These are phyloP conservation scores for Penicillium verhagenii DNA, from an alignment of 495 filamentous ascomycete genomes.

Conservation along the genomic window DNA sequence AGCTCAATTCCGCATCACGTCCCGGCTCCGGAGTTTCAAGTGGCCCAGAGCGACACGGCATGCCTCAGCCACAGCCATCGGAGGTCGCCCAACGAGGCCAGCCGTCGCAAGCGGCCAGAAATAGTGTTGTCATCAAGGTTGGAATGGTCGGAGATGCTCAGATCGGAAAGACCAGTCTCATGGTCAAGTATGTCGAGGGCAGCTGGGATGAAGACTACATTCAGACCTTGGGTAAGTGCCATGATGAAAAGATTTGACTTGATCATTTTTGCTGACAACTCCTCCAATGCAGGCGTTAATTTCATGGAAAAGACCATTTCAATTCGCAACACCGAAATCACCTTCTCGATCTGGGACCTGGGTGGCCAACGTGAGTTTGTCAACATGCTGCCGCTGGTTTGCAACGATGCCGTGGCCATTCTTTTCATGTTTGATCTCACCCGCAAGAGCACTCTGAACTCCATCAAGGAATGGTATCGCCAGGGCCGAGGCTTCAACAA, in stretches of 20 bases:
- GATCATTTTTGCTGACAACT: background rate
- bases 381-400: slow-evolving; percentile 98
- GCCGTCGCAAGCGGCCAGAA: slow-evolving; percentile 54
- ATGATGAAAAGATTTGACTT: background rate
- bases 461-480: slow-evolving; percentile 99
- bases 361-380: slow-evolving; percentile 98
- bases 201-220: slow-evolving; percentile 99
- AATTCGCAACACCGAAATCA: slow-evolving; percentile 99
- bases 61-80: slow-evolving; percentile 38
- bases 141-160: slow-evolving; percentile 99
- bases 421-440: slow-evolving; percentile 99
- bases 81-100: slow-evolving; percentile 44
- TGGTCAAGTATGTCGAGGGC: slow-evolving; percentile 99
- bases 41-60: slow-evolving; percentile 41
- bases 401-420: slow-evolving; percentile 97
- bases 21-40: slow-evolving; percentile 52
- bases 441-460: slow-evolving; percentile 95
- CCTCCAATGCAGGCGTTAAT: slow-evolving; percentile 66
- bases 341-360: slow-evolving; percentile 98
- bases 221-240: slow-evolving; percentile 78
- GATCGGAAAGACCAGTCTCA: slow-evolving; percentile 97
- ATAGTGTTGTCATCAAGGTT: slow-evolving; percentile 97
- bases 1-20: slow-evolving; percentile 44
- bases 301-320: slow-evolving; percentile 99
- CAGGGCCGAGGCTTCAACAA: slow-evolving; percentile 99